These are phyloP conservation scores for Fraxinus ornus DNA, from an alignment of 305 asterid genomes.

Conservation along the genomic window DNA sequence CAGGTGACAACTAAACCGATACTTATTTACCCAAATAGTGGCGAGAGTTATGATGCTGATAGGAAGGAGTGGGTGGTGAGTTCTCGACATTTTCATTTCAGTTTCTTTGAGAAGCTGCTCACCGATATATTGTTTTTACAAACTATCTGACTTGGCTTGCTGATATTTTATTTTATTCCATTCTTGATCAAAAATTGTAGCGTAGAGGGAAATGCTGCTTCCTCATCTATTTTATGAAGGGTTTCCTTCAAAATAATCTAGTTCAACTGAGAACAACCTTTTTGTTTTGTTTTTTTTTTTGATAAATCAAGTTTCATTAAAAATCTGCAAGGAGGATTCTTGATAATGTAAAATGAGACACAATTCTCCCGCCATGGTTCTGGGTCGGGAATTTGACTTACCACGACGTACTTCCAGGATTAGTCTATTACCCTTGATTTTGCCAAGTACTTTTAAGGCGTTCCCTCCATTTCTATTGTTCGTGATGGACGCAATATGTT, in stretches of 20 bases:
- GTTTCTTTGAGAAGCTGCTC: neutral
- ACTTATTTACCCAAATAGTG: slow-evolving; percentile 87
- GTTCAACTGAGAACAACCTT: neutral
- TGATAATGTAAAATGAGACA: neutral
- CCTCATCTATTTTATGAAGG: neutral
- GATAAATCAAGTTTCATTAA: neutral
- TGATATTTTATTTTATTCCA: neutral
- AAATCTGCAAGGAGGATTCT: neutral
- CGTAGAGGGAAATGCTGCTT: neutral
- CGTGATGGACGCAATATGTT: neutral
- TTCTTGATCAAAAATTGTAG: neutral
- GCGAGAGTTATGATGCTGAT: slow-evolving; percentile 78
- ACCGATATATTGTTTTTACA: neutral
- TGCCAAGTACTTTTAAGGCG: neutral
- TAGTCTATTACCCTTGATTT: neutral
- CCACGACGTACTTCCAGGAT: neutral
- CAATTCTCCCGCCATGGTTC: neutral
- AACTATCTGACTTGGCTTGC: neutral
- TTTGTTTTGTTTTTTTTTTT: no score
- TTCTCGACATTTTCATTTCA: slow-evolving; percentile 2
- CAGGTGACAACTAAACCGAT: slow-evolving; percentile 72
- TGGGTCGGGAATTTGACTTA: neutral
- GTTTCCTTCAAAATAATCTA: neutral
- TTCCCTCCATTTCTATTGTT: neutral
- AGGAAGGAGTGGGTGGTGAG: slow-evolving; percentile 86